These are phyloP conservation scores for Trichoderma sp. DNA, from an alignment of 2,329 filamentous ascomycete species.

Conservation along the genomic window DNA sequence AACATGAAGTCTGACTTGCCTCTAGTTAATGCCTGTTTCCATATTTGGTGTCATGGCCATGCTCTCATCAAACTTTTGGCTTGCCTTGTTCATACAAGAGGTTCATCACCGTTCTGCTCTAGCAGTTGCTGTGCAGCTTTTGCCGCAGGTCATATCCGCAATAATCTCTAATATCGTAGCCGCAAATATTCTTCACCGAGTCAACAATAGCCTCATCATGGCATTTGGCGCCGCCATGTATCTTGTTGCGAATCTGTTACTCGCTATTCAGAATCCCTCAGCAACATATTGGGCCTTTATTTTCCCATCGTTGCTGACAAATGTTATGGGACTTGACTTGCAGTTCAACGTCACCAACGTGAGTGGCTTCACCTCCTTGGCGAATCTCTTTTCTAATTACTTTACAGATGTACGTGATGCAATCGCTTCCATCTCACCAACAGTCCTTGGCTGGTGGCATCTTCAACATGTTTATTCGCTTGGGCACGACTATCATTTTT, in stretches of 20 bases:
- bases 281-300: slow-evolving; percentile 15
- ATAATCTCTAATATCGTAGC: neutral
- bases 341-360: slow-evolving; percentile 15
- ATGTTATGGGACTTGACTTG: slow-evolving; percentile 2
- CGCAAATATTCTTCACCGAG: slow-evolving; percentile 3
- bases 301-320: neutral
- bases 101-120: neutral
- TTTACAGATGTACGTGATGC: slow-evolving; percentile 17
- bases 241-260: neutral
- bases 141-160: neutral
- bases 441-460: slow-evolving; percentile 7
- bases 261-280: neutral
- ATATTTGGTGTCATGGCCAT: slow-evolving; percentile 16
- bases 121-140: neutral
- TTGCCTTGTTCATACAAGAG: slow-evolving; percentile 8
- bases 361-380: neutral
- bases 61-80: slow-evolving; percentile 18
- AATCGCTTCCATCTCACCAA: neutral
- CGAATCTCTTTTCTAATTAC: neutral
- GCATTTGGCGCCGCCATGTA: neutral
- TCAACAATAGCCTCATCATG: slow-evolving; percentile 2
- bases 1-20: neutral
- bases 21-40: neutral
- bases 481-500: slow-evolving; percentile 1
- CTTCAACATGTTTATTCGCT: slow-evolving; percentile 3